Percentiles rank a stretch among this genome's conserved stretches.
These are phyloP conservation scores for Pichia sp. DNA, from an alignment of 1,139 yeast genomes.

Conservation along the genomic window DNA sequence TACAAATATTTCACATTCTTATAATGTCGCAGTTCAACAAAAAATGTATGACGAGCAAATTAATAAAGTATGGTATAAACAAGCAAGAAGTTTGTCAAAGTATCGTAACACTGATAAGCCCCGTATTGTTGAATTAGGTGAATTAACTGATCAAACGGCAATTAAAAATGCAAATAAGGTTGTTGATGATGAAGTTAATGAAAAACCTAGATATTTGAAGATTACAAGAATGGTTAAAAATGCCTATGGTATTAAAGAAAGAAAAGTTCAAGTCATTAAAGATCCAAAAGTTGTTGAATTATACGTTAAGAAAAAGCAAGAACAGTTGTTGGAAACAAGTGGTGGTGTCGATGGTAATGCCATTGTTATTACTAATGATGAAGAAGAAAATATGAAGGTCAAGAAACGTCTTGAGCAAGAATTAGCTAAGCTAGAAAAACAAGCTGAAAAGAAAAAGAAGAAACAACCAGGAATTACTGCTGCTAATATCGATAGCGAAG, in stretches of 20 bases:
- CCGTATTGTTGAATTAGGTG: constrained; percentile 30
- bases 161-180: constrained; percentile 34
- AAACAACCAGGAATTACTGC: constrained; percentile 39
- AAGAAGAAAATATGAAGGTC: constrained; percentile 73
- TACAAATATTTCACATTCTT: constrained; percentile 47
- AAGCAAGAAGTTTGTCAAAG: constrained; percentile 56
- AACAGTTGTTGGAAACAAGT: constrained; percentile 48
- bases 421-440: constrained; percentile 74
- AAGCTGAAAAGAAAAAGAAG: constrained; percentile 48
- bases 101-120: constrained; percentile 21
- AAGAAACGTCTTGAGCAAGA: constrained; percentile 77
- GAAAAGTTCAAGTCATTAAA: constrained; percentile 68
- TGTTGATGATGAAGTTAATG: constrained; percentile 32
- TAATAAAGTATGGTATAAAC: constrained; percentile 84
- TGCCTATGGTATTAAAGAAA: constrained; percentile 78
- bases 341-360: constrained; percentile 42
- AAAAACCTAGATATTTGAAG: constrained; percentile 47
- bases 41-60: constrained; percentile 90
- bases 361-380: constrained; percentile 75
- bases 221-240: constrained; percentile 80
- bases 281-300: constrained; percentile 88
- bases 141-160: constrained; percentile 31
- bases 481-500: constrained; percentile 39
- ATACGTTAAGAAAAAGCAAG: constrained; percentile 72
- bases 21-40: constrained; percentile 82